Base-by-base conservation (phyloP, 2,329 filamentous ascomycete genomes). In the Monosporascus sp. region DNA sequence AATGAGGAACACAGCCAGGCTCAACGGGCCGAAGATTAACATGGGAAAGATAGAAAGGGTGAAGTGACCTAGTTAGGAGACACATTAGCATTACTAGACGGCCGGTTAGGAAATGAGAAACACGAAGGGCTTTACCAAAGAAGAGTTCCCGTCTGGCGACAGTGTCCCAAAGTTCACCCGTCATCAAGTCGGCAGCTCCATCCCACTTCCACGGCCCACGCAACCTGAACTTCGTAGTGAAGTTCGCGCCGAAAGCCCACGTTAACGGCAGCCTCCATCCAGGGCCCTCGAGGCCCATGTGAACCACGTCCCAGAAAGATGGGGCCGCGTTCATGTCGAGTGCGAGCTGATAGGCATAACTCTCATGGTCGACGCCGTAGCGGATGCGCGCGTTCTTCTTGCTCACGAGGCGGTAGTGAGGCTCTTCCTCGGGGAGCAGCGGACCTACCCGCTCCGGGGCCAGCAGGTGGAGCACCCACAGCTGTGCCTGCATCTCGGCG, bases 161-260 rank as follows among this genome's bases (percentile, higher is more conserved):
- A 0, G 60, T 62, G 24, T 62, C 57, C 60, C 60, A 77, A n/a
- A 77, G 58, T 58, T 77, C 75, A 0, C 63, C 66, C 11, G 63
- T 58, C 72, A 77, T 75, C 25, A 76, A 67, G 1, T 57, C 52
- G 8, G 64, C 60, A 0, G 72, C 74, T 1, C 61, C 54, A 22
- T 73, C 66, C 60, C 66, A 68, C 46, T 66, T 68, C 74, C 74
- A 77, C 0, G 75, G 75, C 0, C 75, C 75, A 0, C 72, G 61
- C 3, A 79, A 59, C 5, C 75, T 68, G 52, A 79, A 79, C 55
- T 79, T 79, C 35, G 72, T 63, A 51, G 77, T 78, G 59, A 79
- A 75, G 60, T 78, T 77, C 31, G 75, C 69, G 0, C 75, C 71
- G 63, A 78, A 71, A 2, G 75, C 75, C 76, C 76, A 79, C 0